Percentiles rank a stretch among this genome's conserved stretches.
Evolutionary conservation across 2,329 filamentous ascomycete genomes (phyloP).

Genomic region (Mycogone perniciosa): DNA sequence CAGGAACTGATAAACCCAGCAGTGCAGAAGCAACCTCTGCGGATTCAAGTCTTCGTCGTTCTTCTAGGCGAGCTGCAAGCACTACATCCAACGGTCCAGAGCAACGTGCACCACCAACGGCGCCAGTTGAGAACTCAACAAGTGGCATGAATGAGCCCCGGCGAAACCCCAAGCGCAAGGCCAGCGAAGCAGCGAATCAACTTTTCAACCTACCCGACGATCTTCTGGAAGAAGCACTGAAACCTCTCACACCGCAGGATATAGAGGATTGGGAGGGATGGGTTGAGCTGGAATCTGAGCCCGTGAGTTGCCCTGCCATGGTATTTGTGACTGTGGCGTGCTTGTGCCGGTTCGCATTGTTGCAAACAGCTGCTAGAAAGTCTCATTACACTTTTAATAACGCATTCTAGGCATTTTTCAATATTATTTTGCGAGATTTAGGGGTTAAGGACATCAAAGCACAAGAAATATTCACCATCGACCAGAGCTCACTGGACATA

Average conservation of each 20-base stretch:
- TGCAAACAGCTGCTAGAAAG: background rate
- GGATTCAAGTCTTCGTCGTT: slow-evolving; percentile 7
- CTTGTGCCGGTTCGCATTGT: background rate
- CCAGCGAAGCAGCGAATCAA: slow-evolving; percentile 27
- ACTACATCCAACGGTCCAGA: background rate
- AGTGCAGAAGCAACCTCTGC: too few species aligned
- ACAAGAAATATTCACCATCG: slow-evolving; percentile 69
- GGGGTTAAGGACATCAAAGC: slow-evolving; percentile 69
- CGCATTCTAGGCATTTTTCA: slow-evolving; percentile 67
- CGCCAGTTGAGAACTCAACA: slow-evolving; percentile 3
- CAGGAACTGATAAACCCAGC: too few species aligned
- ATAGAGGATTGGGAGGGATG: slow-evolving; percentile 62
- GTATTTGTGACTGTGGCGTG: background rate
- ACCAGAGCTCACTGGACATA: slow-evolving; percentile 55
- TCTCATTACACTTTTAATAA: background rate
- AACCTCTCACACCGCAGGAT: slow-evolving; percentile 45
- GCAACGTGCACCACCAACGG: background rate
- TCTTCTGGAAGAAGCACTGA: slow-evolving; percentile 41
- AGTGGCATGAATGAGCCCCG: slow-evolving; percentile 19
- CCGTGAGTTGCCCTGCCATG: slow-evolving; percentile 47
- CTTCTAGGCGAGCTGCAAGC: background rate
- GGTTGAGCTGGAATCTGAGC: slow-evolving; percentile 85
- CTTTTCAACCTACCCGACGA: slow-evolving; percentile 29
- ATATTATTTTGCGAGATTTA: slow-evolving; percentile 71
- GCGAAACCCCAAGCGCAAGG: slow-evolving; percentile 41